These are phyloP conservation scores for Posidonia oceanica DNA, from an alignment of 116 monocot species.

Conservation along the genomic window DNA sequence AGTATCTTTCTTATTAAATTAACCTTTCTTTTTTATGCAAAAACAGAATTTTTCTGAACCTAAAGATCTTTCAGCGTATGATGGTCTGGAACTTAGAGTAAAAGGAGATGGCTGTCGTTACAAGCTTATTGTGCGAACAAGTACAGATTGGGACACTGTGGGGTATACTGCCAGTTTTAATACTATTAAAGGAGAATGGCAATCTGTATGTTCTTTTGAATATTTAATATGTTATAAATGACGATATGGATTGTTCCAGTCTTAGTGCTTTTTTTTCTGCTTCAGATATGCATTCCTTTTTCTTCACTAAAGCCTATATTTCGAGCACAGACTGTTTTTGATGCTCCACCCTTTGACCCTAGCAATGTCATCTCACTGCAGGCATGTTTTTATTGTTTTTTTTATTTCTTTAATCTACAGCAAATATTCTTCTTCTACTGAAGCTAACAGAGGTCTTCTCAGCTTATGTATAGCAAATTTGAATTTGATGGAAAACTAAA, in stretches of 20 bases:
- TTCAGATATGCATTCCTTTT: slow-evolving; percentile 79
- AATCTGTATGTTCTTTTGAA: slow-evolving; percentile 38
- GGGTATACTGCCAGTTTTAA: slow-evolving; percentile 88
- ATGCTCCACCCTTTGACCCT: slow-evolving; percentile 81
- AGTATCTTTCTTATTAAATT: no score
- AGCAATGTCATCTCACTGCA: slow-evolving; percentile 63
- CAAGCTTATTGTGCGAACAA: slow-evolving; percentile 81
- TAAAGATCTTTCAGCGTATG: slow-evolving; percentile 92
- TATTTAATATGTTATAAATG: slow-evolving; percentile 5
- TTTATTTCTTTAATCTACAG: background rate
- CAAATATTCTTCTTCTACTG: background rate
- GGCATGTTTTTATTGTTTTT: slow-evolving; percentile 20
- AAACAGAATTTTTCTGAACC: slow-evolving; percentile 70
- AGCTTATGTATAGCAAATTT: slow-evolving; percentile 99
- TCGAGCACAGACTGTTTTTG: slow-evolving; percentile 58
- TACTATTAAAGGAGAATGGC: slow-evolving; percentile 72
- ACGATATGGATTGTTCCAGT: background rate
- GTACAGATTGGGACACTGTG: slow-evolving; percentile 80
- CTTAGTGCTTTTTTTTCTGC: background rate
- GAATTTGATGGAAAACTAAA: slow-evolving; percentile 98
- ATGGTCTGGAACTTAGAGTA: slow-evolving; percentile 76
- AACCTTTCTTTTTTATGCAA: slow-evolving; percentile 1
- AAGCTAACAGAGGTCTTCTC: slow-evolving; percentile 7
- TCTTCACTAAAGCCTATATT: slow-evolving; percentile 75
- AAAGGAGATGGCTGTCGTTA: slow-evolving; percentile 84